A percentile compares a stretch with the other conserved stretches of the same genome.
phyloP scores from a whole-genome alignment of 805 yeast genomes.

The Schwanniomyces vanrijiae region DNA sequence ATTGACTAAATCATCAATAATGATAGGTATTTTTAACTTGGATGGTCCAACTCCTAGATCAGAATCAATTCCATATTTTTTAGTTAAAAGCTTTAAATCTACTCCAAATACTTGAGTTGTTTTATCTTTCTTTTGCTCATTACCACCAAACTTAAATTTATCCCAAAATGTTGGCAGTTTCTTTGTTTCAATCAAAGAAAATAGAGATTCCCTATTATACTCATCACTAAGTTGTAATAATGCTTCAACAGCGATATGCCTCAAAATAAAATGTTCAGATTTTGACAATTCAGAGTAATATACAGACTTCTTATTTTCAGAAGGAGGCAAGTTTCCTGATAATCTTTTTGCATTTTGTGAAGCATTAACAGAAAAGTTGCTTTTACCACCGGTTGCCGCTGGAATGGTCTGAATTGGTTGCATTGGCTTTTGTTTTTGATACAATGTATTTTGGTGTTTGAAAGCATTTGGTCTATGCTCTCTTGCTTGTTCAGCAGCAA shows the following conservation, averaged over 20 bases:
- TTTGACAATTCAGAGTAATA: conserved; percentile 66
- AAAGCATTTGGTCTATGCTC: conserved; percentile 92
- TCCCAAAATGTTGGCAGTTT: conserved; percentile 54
- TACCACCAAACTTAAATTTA: conserved; percentile 42
- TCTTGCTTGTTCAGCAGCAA: conserved; percentile 94
- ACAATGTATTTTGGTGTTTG: conserved; percentile 64
- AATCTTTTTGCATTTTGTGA: not conserved
- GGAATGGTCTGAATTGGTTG: conserved; percentile 23
- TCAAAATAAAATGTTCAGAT: conserved; percentile 56
- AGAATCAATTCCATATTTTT: conserved; percentile 77
- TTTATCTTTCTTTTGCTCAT: conserved; percentile 25
- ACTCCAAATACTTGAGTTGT: conserved; percentile 66
- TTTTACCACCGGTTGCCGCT: conserved; percentile 8
- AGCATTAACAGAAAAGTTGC: not conserved
- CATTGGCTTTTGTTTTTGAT: conserved; percentile 32
- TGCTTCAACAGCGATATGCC: conserved; percentile 60
- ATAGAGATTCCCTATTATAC: conserved; percentile 34
- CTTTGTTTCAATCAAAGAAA: conserved; percentile 41
- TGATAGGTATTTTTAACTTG: conserved; percentile 75
- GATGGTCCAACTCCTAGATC: conserved; percentile 83
- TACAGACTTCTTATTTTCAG: conserved; percentile 18
- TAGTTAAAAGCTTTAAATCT: conserved; percentile 67
- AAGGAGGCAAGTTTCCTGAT: not conserved
- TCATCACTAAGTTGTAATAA: conserved; percentile 31
- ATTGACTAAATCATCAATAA: conserved; percentile 81